phyloP scores from a whole-genome alignment of 768 basidiomycete genomes.

The Psilocybe sp. region DNA sequence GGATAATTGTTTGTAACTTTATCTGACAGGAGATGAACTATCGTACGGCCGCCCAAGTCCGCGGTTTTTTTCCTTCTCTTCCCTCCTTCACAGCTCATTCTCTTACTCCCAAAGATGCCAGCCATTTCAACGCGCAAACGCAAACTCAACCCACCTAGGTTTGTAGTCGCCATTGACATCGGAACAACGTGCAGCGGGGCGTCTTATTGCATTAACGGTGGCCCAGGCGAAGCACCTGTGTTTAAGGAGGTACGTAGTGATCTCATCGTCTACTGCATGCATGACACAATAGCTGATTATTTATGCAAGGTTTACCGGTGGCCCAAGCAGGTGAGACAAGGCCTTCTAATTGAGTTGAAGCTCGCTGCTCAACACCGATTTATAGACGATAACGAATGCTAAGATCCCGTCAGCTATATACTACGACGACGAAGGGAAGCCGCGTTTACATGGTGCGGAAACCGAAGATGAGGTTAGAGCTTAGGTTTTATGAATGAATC shows the following conservation, averaged over 20 bases:
- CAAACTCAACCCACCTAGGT: conserved; percentile 12
- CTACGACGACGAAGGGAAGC: conserved; percentile 24
- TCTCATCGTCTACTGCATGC: not conserved
- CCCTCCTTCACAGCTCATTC: too few species aligned
- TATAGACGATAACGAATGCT: conserved; percentile 16
- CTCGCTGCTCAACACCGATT: not conserved
- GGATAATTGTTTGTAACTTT: too few species aligned
- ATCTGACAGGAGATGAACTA: too few species aligned
- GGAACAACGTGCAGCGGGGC: conserved; percentile 35
- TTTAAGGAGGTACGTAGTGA: conserved; percentile 11
- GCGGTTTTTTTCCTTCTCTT: too few species aligned
- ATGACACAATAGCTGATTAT: not conserved
- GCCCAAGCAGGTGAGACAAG: conserved; percentile 1
- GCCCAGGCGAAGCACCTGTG: conserved; percentile 13
- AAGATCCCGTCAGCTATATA: conserved; percentile 38
- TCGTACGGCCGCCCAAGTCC: too few species aligned
- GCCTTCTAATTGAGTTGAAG: not conserved
- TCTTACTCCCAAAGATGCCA: too few species aligned
- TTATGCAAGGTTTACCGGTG: conserved; percentile 5
- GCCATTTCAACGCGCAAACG: not conserved
- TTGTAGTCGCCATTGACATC: conserved; percentile 33
- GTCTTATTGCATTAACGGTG: conserved; percentile 24
- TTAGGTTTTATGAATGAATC: not conserved
- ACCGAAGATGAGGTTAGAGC: conserved; percentile 13
- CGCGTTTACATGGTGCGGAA: conserved; percentile 15